A percentile compares a stretch with the other conserved stretches of the same genome.
These are phyloP conservation scores for Ceratobasidium sp. DNA, from an alignment of 1,284 basidiomycete genomes.

Conservation along the genomic window DNA sequence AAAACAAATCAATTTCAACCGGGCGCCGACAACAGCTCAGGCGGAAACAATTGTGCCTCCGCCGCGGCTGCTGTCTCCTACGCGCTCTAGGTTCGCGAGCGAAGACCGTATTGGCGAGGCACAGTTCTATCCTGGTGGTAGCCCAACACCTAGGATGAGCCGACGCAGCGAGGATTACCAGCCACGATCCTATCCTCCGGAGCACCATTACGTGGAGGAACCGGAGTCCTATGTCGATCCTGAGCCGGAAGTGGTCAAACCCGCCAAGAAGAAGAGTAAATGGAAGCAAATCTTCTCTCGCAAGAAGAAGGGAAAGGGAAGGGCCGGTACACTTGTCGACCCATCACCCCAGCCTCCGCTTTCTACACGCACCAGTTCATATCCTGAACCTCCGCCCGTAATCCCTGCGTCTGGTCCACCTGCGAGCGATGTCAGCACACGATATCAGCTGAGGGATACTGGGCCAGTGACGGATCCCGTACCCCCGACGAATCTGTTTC, in stretches of 20 bases:
- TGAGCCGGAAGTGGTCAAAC: background rate
- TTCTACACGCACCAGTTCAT: background rate
- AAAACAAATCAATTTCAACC: constrained; percentile 37
- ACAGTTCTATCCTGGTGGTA: constrained; percentile 28
- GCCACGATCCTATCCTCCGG: background rate
- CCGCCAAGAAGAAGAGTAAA: constrained; percentile 34
- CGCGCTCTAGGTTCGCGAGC: constrained; percentile 41
- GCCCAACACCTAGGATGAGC: constrained; percentile 29
- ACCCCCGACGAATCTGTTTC: too few relatives aligned
- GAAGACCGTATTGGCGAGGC: constrained; percentile 35
- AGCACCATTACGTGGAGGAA: constrained; percentile 12
- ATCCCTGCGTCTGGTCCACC: constrained; percentile 1
- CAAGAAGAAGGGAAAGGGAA: constrained; percentile 25
- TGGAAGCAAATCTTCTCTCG: constrained; percentile 32
- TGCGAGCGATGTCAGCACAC: constrained; percentile 29
- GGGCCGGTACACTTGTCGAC: background rate
- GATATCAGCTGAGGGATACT: constrained; percentile 34
- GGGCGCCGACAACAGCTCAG: constrained; percentile 16
- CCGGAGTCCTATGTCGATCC: constrained; percentile 20
- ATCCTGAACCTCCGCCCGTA: constrained; percentile 2
- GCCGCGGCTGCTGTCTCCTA: constrained; percentile 8
- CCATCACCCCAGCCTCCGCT: background rate
- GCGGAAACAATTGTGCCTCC: background rate
- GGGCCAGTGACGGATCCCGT: too few relatives aligned
- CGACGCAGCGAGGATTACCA: constrained; percentile 4